Evolutionary conservation across 495 filamentous ascomycete genomes (phyloP).

Genomic region (Recurvomyces mirabilis): DNA sequence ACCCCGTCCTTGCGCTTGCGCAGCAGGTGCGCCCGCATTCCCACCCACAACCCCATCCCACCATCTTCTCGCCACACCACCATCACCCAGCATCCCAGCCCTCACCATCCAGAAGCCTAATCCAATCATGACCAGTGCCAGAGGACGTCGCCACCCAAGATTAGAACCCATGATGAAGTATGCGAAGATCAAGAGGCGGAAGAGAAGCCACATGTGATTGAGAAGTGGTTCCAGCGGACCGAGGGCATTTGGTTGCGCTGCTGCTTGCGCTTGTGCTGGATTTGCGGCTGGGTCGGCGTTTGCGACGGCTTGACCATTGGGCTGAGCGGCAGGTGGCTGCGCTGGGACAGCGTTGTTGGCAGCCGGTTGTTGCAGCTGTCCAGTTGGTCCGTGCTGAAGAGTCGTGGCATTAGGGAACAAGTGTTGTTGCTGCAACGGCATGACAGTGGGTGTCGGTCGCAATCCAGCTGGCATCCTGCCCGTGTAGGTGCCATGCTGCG

Average conservation of each 20-base stretch:
- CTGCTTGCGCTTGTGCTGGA: not conserved
- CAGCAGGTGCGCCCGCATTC: not conserved
- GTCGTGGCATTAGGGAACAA: too few species aligned
- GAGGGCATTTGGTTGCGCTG: not conserved
- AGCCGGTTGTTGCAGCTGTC: conserved; percentile 5
- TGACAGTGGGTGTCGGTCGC: conserved; percentile 10
- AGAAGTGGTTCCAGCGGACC: conserved; percentile 26
- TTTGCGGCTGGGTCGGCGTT: not conserved
- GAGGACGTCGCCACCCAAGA: conserved; percentile 50
- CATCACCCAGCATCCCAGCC: conserved; percentile 46
- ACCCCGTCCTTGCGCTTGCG: not conserved
- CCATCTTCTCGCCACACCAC: conserved; percentile 10
- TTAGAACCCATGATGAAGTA: conserved; percentile 63
- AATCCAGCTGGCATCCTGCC: conserved; percentile 9
- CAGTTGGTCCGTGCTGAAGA: too few species aligned
- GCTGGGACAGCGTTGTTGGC: too few species aligned
- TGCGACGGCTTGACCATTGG: not conserved
- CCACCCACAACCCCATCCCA: conserved; percentile 18
- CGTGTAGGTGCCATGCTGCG: conserved; percentile 20
- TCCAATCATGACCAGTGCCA: conserved; percentile 50
- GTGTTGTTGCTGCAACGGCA: not conserved
- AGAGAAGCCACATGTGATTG: conserved; percentile 60
- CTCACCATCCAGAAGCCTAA: conserved; percentile 53
- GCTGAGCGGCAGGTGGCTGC: conserved; percentile 2
- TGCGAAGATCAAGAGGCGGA: conserved; percentile 63